These are phyloP conservation scores for Casaregolazyma suthepensis DNA, from an alignment of 1,139 yeast genomes.

Conservation along the genomic window DNA sequence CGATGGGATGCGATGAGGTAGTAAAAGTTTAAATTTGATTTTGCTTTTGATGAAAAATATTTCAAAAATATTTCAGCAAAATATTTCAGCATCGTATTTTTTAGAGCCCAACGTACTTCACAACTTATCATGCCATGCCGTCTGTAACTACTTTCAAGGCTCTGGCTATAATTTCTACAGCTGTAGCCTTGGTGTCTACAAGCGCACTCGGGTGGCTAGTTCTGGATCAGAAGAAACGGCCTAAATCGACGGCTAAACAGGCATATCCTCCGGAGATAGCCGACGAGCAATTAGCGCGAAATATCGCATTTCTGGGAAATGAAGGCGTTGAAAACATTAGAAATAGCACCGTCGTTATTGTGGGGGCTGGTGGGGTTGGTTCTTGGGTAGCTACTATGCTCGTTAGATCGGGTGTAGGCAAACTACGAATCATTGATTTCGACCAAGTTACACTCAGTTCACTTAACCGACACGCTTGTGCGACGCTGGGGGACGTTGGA, in stretches of 20 bases:
- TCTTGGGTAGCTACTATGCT: slow-evolving; percentile 95
- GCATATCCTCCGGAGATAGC: slow-evolving; percentile 60
- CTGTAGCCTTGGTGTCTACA: slow-evolving; percentile 5
- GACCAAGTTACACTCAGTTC: slow-evolving; percentile 93
- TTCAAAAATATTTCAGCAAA: not conserved
- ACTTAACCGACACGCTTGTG: slow-evolving; percentile 90
- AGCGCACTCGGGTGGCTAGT: slow-evolving; percentile 1
- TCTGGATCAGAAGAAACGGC: not conserved
- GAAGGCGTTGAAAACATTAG: slow-evolving; percentile 77
- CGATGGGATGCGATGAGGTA: not conserved
- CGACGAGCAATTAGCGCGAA: slow-evolving; percentile 86
- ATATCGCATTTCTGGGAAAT: slow-evolving; percentile 83
- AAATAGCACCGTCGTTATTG: slow-evolving; percentile 69
- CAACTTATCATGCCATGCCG: not conserved
- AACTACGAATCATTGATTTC: slow-evolving; percentile 77
- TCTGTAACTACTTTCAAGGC: not conserved
- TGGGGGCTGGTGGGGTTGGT: slow-evolving; percentile 99
- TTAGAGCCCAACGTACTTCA: too few relatives aligned
- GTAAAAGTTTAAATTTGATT: not conserved
- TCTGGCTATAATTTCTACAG: slow-evolving; percentile 3
- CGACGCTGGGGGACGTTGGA: slow-evolving; percentile 83
- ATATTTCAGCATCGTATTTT: too few relatives aligned
- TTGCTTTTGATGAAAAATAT: not conserved
- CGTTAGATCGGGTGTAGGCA: slow-evolving; percentile 81
- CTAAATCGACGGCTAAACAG: slow-evolving; percentile 2